Evolutionary conservation across 208 protist genomes (phyloP).

Genomic region (Porcisia hertigi): DNA sequence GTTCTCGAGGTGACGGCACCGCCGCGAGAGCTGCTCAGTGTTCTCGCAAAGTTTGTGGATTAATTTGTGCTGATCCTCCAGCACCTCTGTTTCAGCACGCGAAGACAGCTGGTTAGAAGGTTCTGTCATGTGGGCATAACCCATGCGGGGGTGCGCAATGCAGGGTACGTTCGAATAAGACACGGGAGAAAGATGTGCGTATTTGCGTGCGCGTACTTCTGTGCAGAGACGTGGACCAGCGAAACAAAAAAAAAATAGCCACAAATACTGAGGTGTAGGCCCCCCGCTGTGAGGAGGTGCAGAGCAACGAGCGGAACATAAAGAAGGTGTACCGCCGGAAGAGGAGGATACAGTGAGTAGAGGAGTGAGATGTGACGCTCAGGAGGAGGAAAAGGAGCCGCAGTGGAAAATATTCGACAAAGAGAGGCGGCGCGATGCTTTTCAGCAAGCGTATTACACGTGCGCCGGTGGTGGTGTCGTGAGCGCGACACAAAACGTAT

Average conservation of each 20-base stretch:
- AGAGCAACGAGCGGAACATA: not conserved
- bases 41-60: slow-evolving; percentile 11
- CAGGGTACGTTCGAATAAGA: not conserved
- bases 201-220: not conserved
- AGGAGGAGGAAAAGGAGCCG: not conserved
- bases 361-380: not conserved
- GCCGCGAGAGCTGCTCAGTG: slow-evolving; percentile 28
- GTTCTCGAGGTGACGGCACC: slow-evolving; percentile 37
- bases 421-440: not conserved
- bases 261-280: no score
- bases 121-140: slow-evolving; percentile 7
- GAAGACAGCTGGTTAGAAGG: slow-evolving; percentile 5
- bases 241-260: no score
- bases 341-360: not conserved
- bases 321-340: not conserved
- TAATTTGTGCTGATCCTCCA: slow-evolving; percentile 13
- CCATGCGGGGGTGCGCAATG: not conserved
- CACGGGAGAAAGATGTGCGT: not conserved
- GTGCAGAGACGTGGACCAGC: not conserved
- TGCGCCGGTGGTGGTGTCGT: not conserved
- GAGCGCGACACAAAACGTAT: not conserved
- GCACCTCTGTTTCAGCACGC: slow-evolving; percentile 6
- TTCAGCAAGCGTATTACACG: no score
- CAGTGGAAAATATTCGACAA: not conserved
- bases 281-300: not conserved